Conservation (phyloP, 768 basidiomycete species). For the Sarcomyxa edulis region DNA sequence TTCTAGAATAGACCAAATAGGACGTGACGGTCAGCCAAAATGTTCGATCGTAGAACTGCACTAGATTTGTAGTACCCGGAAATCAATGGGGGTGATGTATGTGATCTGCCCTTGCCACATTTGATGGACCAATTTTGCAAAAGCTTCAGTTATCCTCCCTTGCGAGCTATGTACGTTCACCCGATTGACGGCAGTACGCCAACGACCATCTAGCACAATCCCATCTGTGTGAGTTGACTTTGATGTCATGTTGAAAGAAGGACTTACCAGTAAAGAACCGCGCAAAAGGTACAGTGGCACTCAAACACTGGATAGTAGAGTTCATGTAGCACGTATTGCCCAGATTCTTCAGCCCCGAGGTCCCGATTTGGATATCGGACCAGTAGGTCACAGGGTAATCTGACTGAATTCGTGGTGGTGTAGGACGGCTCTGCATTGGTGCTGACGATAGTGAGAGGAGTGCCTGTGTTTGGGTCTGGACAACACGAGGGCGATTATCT, state of each 20-base stretch:
- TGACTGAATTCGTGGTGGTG: conserved; percentile 62
- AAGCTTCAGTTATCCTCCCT: conserved; percentile 75
- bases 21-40: not conserved
- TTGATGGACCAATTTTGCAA: conserved; percentile 77
- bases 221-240: not conserved
- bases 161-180: conserved; percentile 85
- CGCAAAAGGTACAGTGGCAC: conserved; percentile 90
- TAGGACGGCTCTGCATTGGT: conserved; percentile 33
- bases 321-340: conserved; percentile 99
- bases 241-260: conserved; percentile 8
- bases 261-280: conserved; percentile 82
- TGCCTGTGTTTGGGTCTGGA: conserved; percentile 22
- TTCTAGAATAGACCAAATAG: too few species aligned
- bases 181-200: conserved; percentile 81
- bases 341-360: conserved; percentile 88
- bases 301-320: conserved; percentile 93
- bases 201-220: conserved; percentile 56
- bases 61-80: conserved; percentile 77
- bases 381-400: conserved; percentile 84
- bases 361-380: conserved; percentile 74
- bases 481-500: conserved; percentile 59
- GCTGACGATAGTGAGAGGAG: too few species aligned
- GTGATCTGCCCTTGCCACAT: conserved; percentile 87
- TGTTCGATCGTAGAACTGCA: too few species aligned
- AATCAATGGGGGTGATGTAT: conserved; percentile 75